A percentile compares a stretch with the other conserved stretches of the same genome.
Evolutionary conservation across 108 stramenopile species (phyloP).

Genomic region (Conticribra weissflogii): DNA sequence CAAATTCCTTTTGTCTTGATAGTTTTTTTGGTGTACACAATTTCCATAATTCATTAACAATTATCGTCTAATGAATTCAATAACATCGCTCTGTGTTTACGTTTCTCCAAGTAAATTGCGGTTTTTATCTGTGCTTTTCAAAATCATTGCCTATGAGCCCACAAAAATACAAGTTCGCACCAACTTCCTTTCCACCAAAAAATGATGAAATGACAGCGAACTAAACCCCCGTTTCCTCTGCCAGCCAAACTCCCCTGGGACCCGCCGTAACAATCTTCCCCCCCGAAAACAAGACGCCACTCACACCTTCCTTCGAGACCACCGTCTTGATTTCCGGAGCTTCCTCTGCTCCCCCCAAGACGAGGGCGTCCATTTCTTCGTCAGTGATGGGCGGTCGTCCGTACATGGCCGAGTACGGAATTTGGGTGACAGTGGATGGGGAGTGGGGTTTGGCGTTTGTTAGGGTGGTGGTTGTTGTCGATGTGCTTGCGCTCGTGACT

Average conservation of each 20-base stretch:
- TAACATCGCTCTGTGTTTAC: too few relatives aligned
- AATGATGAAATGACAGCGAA: too few relatives aligned
- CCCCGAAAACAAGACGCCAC: conserved; percentile 25
- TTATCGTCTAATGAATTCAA: too few relatives aligned
- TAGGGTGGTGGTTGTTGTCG: conserved; percentile 4
- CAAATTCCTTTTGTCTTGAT: too few relatives aligned
- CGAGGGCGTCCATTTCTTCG: conserved; percentile 91
- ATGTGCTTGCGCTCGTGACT: neutral
- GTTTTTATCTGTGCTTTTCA: too few relatives aligned
- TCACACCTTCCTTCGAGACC: conserved; percentile 11
- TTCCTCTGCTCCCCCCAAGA: conserved; percentile 83
- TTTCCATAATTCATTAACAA: too few relatives aligned
- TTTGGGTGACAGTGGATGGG: conserved; percentile 21
- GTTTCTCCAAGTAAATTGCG: too few relatives aligned
- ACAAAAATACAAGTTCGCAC: too few relatives aligned
- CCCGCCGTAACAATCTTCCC: conserved; percentile 41
- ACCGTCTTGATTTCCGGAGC: conserved; percentile 37
- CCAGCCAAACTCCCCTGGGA: conserved; percentile 46
- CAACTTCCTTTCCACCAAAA: too few relatives aligned
- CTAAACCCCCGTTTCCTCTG: too few relatives aligned
- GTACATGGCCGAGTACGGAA: conserved; percentile 64
- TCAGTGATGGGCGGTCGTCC: conserved; percentile 85
- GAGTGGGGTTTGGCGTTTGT: conserved; percentile 25
- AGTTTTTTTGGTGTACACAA: too few relatives aligned
- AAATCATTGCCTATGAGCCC: too few relatives aligned